These are phyloP conservation scores for Xylariaceae sp. DNA, from an alignment of 2,329 filamentous ascomycete species.

Conservation along the genomic window DNA sequence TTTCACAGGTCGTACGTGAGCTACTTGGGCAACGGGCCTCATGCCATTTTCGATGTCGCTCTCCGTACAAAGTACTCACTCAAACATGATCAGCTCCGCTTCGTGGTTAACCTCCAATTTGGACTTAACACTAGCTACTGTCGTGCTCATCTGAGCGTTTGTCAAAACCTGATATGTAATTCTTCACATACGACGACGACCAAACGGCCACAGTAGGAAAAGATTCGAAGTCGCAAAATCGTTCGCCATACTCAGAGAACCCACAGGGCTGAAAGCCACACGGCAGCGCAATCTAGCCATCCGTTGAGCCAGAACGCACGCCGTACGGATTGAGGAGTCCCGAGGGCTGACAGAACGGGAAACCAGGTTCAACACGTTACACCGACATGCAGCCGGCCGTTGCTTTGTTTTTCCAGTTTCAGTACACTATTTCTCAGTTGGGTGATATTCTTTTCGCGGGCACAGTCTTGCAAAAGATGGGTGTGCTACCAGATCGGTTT, in stretches of 20 bases:
- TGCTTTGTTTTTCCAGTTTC: not conserved
- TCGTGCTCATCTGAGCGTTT: too few relatives aligned
- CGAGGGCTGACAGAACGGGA: not conserved
- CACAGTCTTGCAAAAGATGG: not conserved
- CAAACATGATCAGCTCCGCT: not conserved
- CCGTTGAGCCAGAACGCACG: not conserved
- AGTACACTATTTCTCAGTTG: not conserved
- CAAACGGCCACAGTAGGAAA: not conserved
- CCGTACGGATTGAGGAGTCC: not conserved
- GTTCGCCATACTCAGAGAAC: not conserved
- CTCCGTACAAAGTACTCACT: not conserved
- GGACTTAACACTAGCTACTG: too few relatives aligned
- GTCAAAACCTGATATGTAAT: too few relatives aligned
- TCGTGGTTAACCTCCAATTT: too few relatives aligned
- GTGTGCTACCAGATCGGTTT: not conserved
- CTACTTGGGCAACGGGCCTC: not conserved
- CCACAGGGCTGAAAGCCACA: slow-evolving; percentile 10
- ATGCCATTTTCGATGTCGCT: not conserved
- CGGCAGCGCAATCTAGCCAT: slow-evolving; percentile 4
- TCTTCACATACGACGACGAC: too few relatives aligned
- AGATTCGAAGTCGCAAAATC: not conserved
- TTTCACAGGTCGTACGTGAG: not conserved
- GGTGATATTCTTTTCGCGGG: not conserved
- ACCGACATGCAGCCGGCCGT: not conserved
- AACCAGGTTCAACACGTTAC: not conserved